phyloP scores from a whole-genome alignment of 2,329 filamentous ascomycete genomes.

The Beauveria bassiana region DNA sequence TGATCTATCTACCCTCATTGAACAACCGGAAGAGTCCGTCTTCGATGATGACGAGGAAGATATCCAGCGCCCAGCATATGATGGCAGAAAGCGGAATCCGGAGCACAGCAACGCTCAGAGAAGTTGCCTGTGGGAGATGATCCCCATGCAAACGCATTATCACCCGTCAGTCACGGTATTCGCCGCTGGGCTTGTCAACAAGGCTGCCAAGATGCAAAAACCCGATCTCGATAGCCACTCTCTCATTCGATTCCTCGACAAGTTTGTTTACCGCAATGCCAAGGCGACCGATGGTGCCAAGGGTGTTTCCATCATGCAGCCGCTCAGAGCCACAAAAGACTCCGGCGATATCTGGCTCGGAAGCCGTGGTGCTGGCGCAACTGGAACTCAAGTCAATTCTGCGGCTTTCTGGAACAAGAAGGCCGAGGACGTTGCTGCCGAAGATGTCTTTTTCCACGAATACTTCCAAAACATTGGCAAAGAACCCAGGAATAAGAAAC shows the following conservation, averaged over 20 bases:
- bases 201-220: slow-evolving; percentile 69
- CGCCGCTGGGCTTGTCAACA: slow-evolving; percentile 62
- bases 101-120: slow-evolving; percentile 88
- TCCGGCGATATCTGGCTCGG: slow-evolving; percentile 50
- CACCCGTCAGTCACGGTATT: slow-evolving; percentile 89
- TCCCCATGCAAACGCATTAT: slow-evolving; percentile 56
- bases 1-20: slow-evolving; percentile 68
- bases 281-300: slow-evolving; percentile 62
- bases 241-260: slow-evolving; percentile 90
- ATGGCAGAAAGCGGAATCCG: slow-evolving; percentile 85
- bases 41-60: slow-evolving; percentile 58
- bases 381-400: slow-evolving; percentile 58
- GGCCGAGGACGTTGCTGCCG: slow-evolving; percentile 74
- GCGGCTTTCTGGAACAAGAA: slow-evolving; percentile 89
- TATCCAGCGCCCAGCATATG: slow-evolving; percentile 48
- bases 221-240: slow-evolving; percentile 86
- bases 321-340: slow-evolving; percentile 50
- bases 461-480: slow-evolving; percentile 79
- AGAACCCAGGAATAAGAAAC: slow-evolving; percentile 45
- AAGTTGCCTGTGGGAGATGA: slow-evolving; percentile 86
- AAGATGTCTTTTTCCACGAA: slow-evolving; percentile 97
- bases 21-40: slow-evolving; percentile 65
- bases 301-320: slow-evolving; percentile 94
- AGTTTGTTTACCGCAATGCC: slow-evolving; percentile 95
- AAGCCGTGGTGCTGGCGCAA: slow-evolving; percentile 36